Percentiles rank a stretch among this genome's conserved stretches.
Conservation (phyloP, 169 alveolate species). For the Eimeria sp. region DNA sequence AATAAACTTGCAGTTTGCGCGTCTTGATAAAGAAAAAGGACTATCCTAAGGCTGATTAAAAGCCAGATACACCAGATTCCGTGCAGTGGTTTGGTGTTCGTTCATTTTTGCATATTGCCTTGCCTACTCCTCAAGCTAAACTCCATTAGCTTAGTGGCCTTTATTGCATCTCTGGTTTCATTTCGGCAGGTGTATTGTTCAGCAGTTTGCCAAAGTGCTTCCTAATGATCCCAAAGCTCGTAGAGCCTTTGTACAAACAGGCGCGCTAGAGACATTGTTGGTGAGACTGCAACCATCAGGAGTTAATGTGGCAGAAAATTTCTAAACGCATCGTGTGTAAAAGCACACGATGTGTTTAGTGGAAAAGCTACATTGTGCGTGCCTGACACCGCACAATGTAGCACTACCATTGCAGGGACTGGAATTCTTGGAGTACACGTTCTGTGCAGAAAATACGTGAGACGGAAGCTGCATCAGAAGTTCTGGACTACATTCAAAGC, state of each 20-base stretch:
- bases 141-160: not conserved
- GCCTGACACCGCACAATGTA: not conserved
- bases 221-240: constrained; percentile 95
- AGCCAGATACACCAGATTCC: too few species aligned
- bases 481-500: constrained; percentile 94
- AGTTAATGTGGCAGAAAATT: not conserved
- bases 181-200: constrained; percentile 90
- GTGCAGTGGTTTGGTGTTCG: not conserved
- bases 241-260: constrained; percentile 95
- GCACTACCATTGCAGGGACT: not conserved
- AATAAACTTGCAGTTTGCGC: too few species aligned
- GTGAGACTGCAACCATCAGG: not conserved
- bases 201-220: constrained; percentile 95
- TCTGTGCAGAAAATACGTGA: constrained; percentile 86
- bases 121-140: too few species aligned
- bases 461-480: constrained; percentile 94
- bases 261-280: constrained; percentile 94
- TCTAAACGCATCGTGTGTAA: not conserved
- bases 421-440: not conserved
- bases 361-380: not conserved
- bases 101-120: not conserved
- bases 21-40: too few species aligned
- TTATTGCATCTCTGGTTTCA: not conserved
- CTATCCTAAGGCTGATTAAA: too few species aligned
- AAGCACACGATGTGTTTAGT: too few species aligned